Percentiles rank a stretch among this genome's conserved stretches.
phyloP scores from a whole-genome alignment of 73 alveolate species.

The Paramecium sexaurelia region DNA sequence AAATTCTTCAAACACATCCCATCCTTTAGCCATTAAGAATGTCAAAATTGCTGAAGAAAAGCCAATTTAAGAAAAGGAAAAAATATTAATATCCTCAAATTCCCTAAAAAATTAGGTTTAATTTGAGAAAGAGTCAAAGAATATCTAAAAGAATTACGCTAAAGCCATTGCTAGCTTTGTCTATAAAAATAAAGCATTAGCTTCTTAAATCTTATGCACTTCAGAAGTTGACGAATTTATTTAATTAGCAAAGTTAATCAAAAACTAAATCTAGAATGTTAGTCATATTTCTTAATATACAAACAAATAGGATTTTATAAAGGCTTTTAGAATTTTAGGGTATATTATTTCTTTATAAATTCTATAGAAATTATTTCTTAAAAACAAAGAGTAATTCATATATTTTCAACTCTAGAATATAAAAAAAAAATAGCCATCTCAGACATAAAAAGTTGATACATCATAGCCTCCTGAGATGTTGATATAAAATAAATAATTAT shows the following conservation, averaged over 20 bases:
- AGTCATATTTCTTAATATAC: conserved; percentile 29
- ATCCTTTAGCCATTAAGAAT: neutral
- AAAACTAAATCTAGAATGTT: conserved; percentile 11
- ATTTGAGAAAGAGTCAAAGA: conserved; percentile 39
- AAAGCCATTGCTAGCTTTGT: conserved; percentile 24
- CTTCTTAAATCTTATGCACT: neutral
- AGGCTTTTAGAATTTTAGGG: conserved; percentile 31
- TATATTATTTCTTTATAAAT: neutral
- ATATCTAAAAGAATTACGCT: conserved; percentile 32
- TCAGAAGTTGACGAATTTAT: conserved; percentile 5
- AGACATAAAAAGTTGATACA: neutral
- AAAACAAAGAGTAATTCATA: conserved; percentile 14
- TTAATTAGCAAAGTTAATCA: neutral
- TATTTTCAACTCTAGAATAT: conserved; percentile 32
- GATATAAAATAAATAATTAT: neutral
- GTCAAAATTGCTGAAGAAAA: neutral
- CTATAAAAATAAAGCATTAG: neutral
- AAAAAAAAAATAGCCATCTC: conserved; percentile 24
- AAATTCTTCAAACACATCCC: neutral
- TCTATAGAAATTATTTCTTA: neutral
- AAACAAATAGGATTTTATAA: conserved; percentile 1
- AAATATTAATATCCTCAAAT: neutral
- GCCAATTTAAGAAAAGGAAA: neutral
- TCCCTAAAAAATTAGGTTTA: neutral
- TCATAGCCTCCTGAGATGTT: conserved; percentile 37